Percentiles rank a stretch among this genome's conserved stretches.
Evolutionary conservation across 441 rosid genomes (phyloP).

Genomic region (Pelargonium australe): DNA sequence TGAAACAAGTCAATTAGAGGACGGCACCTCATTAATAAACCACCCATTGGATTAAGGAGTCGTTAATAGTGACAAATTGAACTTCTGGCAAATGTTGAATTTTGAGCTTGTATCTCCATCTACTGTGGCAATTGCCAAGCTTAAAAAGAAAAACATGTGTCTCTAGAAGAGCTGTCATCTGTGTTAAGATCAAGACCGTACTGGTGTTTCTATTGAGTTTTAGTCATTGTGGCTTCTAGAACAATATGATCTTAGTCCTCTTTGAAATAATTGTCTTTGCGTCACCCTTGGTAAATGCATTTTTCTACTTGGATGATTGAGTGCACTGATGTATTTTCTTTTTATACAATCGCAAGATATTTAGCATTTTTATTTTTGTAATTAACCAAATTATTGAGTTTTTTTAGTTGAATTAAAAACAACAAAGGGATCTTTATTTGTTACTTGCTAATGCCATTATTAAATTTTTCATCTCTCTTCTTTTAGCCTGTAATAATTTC

Average conservation of each 20-base stretch:
- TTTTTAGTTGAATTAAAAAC: background rate
- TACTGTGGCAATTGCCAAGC: too few species aligned
- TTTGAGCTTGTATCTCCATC: too few species aligned
- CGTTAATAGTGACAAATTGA: background rate
- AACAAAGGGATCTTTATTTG: background rate
- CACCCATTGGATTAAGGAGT: too few species aligned
- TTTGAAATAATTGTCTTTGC: background rate
- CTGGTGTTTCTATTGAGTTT: background rate
- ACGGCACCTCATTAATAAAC: too few species aligned
- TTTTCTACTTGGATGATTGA: background rate
- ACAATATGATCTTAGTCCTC: background rate
- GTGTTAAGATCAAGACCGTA: background rate
- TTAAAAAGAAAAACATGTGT: too few species aligned
- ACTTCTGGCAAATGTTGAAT: background rate
- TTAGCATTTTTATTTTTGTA: background rate
- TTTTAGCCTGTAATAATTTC: background rate
- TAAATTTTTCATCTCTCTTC: background rate
- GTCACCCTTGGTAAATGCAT: background rate
- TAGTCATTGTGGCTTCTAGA: background rate
- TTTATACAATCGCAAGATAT: background rate
- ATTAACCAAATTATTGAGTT: background rate
- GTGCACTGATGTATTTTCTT: background rate
- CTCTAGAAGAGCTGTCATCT: background rate
- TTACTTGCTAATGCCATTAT: background rate
- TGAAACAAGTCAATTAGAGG: too few species aligned